phyloP scores from a whole-genome alignment of 2,329 filamentous ascomycete genomes.

The Grosmannia huntii region DNA sequence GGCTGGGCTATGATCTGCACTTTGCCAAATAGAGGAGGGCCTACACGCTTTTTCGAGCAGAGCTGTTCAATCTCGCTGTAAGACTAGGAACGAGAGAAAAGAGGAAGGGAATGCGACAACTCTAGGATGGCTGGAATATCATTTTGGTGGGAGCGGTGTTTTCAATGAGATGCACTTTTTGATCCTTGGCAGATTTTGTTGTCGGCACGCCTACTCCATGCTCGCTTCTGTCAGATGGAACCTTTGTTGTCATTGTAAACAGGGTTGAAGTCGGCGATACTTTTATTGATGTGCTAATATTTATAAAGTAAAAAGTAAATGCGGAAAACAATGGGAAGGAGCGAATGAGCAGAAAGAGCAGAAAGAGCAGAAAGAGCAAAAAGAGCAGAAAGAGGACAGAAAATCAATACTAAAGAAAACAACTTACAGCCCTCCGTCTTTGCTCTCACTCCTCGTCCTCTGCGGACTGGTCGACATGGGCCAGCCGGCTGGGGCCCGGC shows the following conservation, averaged over 20 bases:
- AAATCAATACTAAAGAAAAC: not conserved
- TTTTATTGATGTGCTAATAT: not conserved
- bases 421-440: not conserved
- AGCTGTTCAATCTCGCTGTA: not conserved
- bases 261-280: not conserved
- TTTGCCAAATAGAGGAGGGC: conserved; percentile 70
- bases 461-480: not conserved
- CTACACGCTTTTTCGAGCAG: not conserved
- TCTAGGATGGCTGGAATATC: not conserved
- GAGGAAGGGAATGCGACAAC: not conserved
- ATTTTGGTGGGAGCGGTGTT: not conserved
- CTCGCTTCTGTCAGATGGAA: not conserved
- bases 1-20: conserved; percentile 93
- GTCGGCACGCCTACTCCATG: too few relatives aligned
- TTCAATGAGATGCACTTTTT: not conserved
- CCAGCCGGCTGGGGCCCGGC: conserved; percentile 5
- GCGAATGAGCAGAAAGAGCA: too few relatives aligned
- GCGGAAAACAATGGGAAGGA: too few relatives aligned
- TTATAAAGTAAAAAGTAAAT: not conserved
- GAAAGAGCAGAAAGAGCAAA: too few relatives aligned
- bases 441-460: not conserved
- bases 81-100: not conserved
- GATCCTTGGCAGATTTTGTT: not conserved
- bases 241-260: not conserved
- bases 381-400: not conserved